phyloP scores from a whole-genome alignment of 176 grass and related monocot genomes.

The Oryza meridionalis region DNA sequence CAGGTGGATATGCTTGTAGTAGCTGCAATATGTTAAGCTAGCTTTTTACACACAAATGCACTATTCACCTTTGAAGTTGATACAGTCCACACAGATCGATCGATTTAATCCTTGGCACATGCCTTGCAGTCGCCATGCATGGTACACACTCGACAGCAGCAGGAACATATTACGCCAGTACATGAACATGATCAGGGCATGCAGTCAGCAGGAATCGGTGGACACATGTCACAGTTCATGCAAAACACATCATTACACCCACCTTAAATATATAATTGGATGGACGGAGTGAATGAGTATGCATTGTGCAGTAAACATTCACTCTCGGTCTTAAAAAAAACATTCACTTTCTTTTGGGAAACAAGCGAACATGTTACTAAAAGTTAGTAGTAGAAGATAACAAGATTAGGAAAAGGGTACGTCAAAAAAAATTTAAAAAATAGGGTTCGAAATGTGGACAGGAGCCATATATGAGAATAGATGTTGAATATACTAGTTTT shows the following conservation, averaged over 20 bases:
- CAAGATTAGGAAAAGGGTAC: too few species aligned
- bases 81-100: slow-evolving; percentile 7
- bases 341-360: too few species aligned
- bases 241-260: background rate
- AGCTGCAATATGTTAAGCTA: slow-evolving; percentile 9
- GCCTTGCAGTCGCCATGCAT: slow-evolving; percentile 29
- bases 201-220: slow-evolving; percentile 33
- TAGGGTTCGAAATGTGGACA: too few species aligned
- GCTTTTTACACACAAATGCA: background rate
- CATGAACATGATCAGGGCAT: slow-evolving; percentile 38
- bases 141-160: slow-evolving; percentile 28
- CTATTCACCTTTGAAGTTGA: slow-evolving; percentile 8
- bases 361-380: too few species aligned
- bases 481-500: too few species aligned
- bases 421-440: too few species aligned
- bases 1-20: background rate
- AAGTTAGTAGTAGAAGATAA: too few species aligned
- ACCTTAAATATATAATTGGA: background rate
- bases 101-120: slow-evolving; percentile 42
- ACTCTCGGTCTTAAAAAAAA: too few species aligned
- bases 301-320: background rate
- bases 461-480: too few species aligned
- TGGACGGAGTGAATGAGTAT: background rate
- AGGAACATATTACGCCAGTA: slow-evolving; percentile 41
- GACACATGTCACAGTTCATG: background rate